phyloP scores from a whole-genome alignment of 2,329 filamentous ascomycete species.

The Epichloe sp. region DNA sequence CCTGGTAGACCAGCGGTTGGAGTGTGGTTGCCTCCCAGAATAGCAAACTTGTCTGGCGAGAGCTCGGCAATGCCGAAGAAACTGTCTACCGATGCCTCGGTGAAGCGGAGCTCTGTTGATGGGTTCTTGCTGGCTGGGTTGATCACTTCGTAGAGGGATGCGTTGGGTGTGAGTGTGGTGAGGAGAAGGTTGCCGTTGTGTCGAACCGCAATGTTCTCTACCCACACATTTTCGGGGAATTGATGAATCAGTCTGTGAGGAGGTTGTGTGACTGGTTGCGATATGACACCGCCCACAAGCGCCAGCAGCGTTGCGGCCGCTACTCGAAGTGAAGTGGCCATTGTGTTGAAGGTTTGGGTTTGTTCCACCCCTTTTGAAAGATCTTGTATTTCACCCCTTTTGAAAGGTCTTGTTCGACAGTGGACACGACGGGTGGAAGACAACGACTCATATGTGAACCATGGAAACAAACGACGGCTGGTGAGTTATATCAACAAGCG shows the following conservation, averaged over 20 bases:
- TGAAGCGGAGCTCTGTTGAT: neutral
- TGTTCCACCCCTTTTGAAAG: neutral
- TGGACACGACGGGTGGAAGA: no score
- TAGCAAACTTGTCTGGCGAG: neutral
- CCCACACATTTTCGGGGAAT: neutral
- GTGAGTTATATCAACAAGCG: neutral
- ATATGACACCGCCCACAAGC: neutral
- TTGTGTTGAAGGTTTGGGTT: neutral
- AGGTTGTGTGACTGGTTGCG: neutral
- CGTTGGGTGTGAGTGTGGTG: slow-evolving; percentile 1
- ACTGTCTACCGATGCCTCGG: neutral
- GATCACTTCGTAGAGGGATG: neutral
- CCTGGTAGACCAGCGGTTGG: neutral
- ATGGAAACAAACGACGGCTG: no score
- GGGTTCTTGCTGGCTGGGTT: neutral
- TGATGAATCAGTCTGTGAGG: neutral
- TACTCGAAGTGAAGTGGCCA: neutral
- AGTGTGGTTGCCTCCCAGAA: slow-evolving; percentile 3
- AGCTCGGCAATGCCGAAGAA: slow-evolving; percentile 5
- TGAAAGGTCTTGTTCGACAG: no score
- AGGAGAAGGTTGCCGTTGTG: slow-evolving; percentile 5
- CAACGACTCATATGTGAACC: no score
- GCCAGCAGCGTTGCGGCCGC: neutral
- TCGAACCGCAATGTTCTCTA: slow-evolving; percentile 6
- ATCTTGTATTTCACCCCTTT: neutral